Base-by-base conservation (phyloP, 2,329 filamentous ascomycete genomes). In the Xylariales sp. region DNA sequence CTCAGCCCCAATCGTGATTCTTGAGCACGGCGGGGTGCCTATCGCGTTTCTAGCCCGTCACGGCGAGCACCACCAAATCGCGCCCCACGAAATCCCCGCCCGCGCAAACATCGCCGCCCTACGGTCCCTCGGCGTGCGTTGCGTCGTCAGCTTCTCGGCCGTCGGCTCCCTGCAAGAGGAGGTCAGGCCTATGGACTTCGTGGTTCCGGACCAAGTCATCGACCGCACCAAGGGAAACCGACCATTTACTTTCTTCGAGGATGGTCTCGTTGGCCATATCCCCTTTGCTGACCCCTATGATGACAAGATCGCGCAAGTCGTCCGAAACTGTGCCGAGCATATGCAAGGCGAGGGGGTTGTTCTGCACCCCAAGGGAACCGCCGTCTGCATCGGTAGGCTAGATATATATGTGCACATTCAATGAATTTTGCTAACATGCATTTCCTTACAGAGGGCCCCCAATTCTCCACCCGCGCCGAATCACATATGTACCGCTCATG, bases 61-160 rank as follows among this genome's bases (percentile, higher is more conserved):
- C 82, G 96, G 96, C 72, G 79, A 89, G 12, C 86, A 96, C 87
- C 96, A 99, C 84, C 88, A 97, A 81, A 86, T 92, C 73, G 93
- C 94, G 5, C 96, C 96, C 0, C 94, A 97, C 78, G 96, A 99
- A 82, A 92, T 99, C n/a, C 94, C 94, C 67, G 89, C 90, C 72
- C 93, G 93, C 71, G 96, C 96, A 81, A 99, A 98, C 84, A 97
- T 99, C 76, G 95, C 96, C n/a, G 96, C 96, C n/a, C 86, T 99
- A 70, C 91, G 96, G 72, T 90, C 89, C 75, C 86, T 99, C 69
- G 96, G 96, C 73, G 96, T 98, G 53, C 90, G 94, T 76, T 92
- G 90, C 78, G 89, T 98, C 79, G 93, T 99, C 78, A 94, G 95
- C 71, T 99, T 99, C 84, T 95, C 91, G 71, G 96, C 96, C 56